Evolutionary conservation across 108 stramenopile genomes (phyloP), one percentile per base, ranked within the genome.

Genomic region (Pseudonitzschia multistriata): DNA sequence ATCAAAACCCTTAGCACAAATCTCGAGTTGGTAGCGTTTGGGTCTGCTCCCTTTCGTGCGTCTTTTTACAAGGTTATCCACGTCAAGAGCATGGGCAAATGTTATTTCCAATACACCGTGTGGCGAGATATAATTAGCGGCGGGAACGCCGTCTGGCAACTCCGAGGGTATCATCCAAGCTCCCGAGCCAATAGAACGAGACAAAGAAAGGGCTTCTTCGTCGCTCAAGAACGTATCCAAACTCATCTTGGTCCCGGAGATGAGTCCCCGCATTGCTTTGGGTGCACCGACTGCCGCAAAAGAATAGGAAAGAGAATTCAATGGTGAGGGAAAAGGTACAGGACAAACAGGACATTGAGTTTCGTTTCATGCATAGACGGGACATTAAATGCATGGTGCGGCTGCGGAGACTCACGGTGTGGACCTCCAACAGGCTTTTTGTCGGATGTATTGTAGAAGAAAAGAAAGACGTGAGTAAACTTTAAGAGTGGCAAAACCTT

Each of bases 231-330:
- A 89, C 36, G 79, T 72, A 31, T 68, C 68, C 49, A 89, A 61
- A 5, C 85, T 80, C 85, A 89, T 89, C 49, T 81, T 85, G 36
- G 82, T 79, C 31, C 88, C 88, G 24, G 63, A 52, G 14, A 89
- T 78, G 21, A 75, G 63, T 29, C 63, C 57, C 14, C 79, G 75
- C 28, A 86, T 29, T 35, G 79, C 71, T 49, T 73, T 83, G 40
- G 81, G 83, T 2, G 85, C 79, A 8, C 88, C 88, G 4, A 83
- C 37, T 39, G 37, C 37, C 37, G 7, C 7, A 7, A 39, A 39
- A 10, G 5, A 39, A 39, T 10, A 39, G 37, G 7, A 39, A 39
- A 10, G 7, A 39, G 10, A 39, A 39, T 7, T 5, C 37, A 5
- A 39, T 5, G 10, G 37, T 39, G 5, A 39, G 37, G 10, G 37